phyloP scores from a whole-genome alignment of 148 eudicot species.

The Pharnaceum exiguum region DNA sequence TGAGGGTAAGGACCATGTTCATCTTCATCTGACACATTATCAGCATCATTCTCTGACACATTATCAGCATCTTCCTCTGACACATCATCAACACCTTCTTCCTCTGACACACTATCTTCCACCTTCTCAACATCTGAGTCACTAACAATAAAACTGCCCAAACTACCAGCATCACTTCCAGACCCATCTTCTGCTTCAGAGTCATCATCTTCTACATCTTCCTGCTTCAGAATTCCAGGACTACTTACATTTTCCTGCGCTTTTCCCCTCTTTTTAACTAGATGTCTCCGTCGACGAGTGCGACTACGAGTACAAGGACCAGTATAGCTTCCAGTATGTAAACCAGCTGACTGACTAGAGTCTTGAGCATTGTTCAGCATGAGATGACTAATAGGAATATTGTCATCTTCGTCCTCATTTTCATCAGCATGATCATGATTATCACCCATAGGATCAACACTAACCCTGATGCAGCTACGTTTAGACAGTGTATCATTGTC shows the following conservation, averaged over 20 bases:
- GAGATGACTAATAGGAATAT: slow-evolving; percentile 51
- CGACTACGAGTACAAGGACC: slow-evolving; percentile 1
- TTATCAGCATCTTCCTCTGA: too few species aligned
- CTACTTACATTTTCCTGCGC: too few species aligned
- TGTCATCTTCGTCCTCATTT: slow-evolving; percentile 52
- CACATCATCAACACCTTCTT: too few species aligned
- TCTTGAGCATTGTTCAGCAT: slow-evolving; percentile 13
- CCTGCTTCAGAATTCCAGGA: slow-evolving; percentile 12
- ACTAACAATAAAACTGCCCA: slow-evolving; percentile 20
- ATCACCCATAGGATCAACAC: too few species aligned
- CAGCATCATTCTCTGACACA: slow-evolving; percentile 11
- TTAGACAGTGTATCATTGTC: too few species aligned
- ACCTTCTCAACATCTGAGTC: slow-evolving; percentile 42
- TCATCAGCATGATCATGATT: too few species aligned
- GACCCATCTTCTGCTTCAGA: slow-evolving; percentile 36
- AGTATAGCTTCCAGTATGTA: slow-evolving; percentile 7
- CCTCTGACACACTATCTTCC: too few species aligned
- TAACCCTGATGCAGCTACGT: too few species aligned
- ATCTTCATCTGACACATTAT: slow-evolving; percentile 15
- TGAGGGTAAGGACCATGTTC: slow-evolving; percentile 24
- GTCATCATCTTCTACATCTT: slow-evolving; percentile 32
- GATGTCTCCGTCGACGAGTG: slow-evolving; percentile 32
- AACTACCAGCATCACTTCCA: slow-evolving; percentile 10
- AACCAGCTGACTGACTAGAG: slow-evolving; percentile 12
- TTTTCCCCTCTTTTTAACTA: slow-evolving; percentile 23